Percentiles rank a stretch among this genome's conserved stretches.
phyloP scores from a whole-genome alignment of 495 filamentous ascomycete genomes.

The Trichoderma gamsii region DNA sequence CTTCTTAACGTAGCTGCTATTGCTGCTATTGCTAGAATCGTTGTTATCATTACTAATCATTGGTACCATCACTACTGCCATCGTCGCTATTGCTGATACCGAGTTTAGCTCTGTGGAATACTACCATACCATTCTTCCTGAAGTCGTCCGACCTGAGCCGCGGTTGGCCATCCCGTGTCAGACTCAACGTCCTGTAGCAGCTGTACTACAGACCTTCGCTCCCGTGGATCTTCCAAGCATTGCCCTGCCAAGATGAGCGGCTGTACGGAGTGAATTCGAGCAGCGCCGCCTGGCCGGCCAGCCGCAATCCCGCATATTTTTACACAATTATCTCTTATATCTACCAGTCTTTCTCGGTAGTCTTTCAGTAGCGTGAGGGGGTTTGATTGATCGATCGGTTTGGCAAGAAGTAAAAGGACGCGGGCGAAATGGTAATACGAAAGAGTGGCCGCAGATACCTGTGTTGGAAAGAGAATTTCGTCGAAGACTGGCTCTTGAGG shows the following conservation, averaged over 20 bases:
- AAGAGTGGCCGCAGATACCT: background rate
- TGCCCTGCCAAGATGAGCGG: background rate
- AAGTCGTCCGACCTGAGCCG: background rate
- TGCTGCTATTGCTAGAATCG: too few relatives aligned
- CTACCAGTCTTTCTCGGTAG: background rate
- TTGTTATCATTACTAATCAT: too few relatives aligned
- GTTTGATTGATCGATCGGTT: background rate
- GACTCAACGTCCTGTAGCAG: background rate
- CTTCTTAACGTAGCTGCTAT: too few relatives aligned
- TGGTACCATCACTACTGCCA: too few relatives aligned
- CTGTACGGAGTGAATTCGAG: background rate
- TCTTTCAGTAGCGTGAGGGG: background rate
- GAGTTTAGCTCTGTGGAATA: background rate
- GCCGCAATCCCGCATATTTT: slow-evolving; percentile 5
- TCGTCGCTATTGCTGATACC: too few relatives aligned
- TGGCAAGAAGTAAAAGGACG: background rate
- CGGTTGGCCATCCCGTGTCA: background rate
- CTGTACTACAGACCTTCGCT: background rate
- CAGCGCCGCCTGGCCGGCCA: background rate
- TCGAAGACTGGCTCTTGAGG: background rate
- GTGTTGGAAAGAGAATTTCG: background rate
- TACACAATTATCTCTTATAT: background rate
- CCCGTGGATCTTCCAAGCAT: background rate
- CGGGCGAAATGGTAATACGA: background rate
- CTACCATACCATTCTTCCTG: background rate